phyloP scores from a whole-genome alignment of 768 basidiomycete genomes.

The Xerocomus potaroensis region DNA sequence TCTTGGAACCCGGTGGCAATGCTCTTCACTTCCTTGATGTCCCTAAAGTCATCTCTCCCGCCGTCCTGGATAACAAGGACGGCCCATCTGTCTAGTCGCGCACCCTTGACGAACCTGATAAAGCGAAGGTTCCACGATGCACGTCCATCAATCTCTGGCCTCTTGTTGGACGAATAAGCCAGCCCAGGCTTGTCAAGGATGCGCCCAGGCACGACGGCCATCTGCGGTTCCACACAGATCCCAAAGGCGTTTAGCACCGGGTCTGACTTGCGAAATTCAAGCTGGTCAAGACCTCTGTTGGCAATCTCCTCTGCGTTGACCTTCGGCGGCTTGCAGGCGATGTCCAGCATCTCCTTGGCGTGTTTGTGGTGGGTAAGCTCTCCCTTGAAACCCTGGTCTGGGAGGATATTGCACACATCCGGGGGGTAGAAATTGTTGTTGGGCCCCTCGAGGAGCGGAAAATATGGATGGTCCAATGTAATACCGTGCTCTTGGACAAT shows the following conservation, averaged over 20 bases:
- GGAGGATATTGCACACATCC: slow-evolving; percentile 45
- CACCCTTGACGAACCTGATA: slow-evolving; percentile 57
- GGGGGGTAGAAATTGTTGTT: slow-evolving; percentile 38
- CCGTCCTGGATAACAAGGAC: slow-evolving; percentile 65
- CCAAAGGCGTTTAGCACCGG: slow-evolving; percentile 40
- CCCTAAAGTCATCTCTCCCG: slow-evolving; percentile 49
- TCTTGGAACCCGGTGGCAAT: slow-evolving; percentile 47
- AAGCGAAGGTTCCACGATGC: slow-evolving; percentile 52
- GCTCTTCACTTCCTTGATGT: slow-evolving; percentile 40
- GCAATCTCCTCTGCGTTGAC: slow-evolving; percentile 43
- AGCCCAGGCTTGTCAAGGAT: slow-evolving; percentile 43
- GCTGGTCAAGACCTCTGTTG: slow-evolving; percentile 36
- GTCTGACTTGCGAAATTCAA: slow-evolving; percentile 36
- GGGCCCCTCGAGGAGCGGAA: slow-evolving; percentile 39
- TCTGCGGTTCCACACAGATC: slow-evolving; percentile 40
- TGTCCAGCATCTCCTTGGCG: slow-evolving; percentile 44
- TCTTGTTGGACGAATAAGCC: slow-evolving; percentile 32
- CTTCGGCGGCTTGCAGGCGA: slow-evolving; percentile 44
- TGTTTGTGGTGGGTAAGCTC: slow-evolving; percentile 44
- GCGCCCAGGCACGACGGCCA: slow-evolving; percentile 53
- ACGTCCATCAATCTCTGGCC: slow-evolving; percentile 34
- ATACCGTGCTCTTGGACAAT: slow-evolving; percentile 36
- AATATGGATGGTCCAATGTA: slow-evolving; percentile 30
- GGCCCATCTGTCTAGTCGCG: slow-evolving; percentile 54
- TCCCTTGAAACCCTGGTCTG: slow-evolving; percentile 39